A percentile compares a stretch with the other conserved stretches of the same genome.
Evolutionary conservation across 2,329 filamentous ascomycete species (phyloP).

Genomic region (Whalleya microplaca): DNA sequence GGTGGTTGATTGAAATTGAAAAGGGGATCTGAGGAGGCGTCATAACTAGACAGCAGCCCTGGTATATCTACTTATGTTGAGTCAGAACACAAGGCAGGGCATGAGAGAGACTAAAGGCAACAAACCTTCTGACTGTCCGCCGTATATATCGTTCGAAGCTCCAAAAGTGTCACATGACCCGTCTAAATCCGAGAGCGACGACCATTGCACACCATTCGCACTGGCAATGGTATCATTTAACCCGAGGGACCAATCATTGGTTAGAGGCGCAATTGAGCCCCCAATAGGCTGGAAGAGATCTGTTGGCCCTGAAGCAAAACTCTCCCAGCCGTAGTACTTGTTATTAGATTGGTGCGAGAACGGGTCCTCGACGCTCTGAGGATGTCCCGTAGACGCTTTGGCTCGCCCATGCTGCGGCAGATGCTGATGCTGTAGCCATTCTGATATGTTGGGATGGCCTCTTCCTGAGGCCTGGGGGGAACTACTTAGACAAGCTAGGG

Average conservation of each 20-base stretch:
- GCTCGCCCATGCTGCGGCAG: constrained; percentile 18
- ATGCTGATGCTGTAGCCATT: constrained; percentile 26
- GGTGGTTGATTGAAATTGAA: constrained; percentile 29
- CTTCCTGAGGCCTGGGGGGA: constrained; percentile 36
- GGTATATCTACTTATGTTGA: constrained; percentile 11
- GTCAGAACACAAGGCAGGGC: neutral
- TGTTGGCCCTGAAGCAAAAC: constrained; percentile 31
- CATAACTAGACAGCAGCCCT: constrained; percentile 29
- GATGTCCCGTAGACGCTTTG: constrained; percentile 25
- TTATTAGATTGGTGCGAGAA: constrained; percentile 28
- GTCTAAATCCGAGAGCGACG: constrained; percentile 28
- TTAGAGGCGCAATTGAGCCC: constrained; percentile 25
- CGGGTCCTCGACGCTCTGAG: constrained; percentile 24
- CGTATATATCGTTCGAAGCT: constrained; percentile 27
- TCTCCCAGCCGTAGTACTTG: constrained; percentile 16
- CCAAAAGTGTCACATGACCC: constrained; percentile 25
- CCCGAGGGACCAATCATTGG: constrained; percentile 32
- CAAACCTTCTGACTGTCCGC: constrained; percentile 32
- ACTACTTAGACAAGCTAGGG: constrained; percentile 27
- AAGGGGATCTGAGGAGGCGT: constrained; percentile 23
- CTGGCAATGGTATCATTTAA: constrained; percentile 8
- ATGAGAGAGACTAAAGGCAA: constrained; percentile 4
- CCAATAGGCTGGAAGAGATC: constrained; percentile 36
- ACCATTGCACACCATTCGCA: constrained; percentile 30
- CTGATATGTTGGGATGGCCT: constrained; percentile 36